Evolutionary conservation across 2,329 filamentous ascomycete genomes (phyloP).

Genomic region (Nannizzia gypsea): DNA sequence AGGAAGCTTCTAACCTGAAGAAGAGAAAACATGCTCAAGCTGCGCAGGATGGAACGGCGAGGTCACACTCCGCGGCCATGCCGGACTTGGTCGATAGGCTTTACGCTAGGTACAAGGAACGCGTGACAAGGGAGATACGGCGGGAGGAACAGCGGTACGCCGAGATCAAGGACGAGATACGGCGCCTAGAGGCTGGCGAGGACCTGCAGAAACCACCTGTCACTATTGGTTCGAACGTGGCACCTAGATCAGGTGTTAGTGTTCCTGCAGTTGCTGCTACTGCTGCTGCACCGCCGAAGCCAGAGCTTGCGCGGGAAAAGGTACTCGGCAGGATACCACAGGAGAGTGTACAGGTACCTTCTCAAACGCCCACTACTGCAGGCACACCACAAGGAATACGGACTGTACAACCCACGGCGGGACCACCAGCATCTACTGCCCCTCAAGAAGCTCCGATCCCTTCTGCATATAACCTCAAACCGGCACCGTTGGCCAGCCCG

Average conservation of each 20-base stretch:
- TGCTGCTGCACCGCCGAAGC: not conserved
- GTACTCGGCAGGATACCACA: not conserved
- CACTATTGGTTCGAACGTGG: not conserved
- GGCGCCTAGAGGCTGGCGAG: constrained; percentile 47
- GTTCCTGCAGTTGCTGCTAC: not conserved
- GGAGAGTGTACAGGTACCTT: not conserved
- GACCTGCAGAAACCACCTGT: not conserved
- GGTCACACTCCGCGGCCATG: constrained; percentile 55
- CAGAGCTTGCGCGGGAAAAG: not conserved
- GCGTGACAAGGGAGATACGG: constrained; percentile 57
- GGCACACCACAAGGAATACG: not conserved
- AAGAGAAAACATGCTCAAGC: constrained; percentile 66
- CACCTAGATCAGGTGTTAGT: not conserved
- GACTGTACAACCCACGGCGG: not conserved
- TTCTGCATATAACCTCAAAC: not conserved
- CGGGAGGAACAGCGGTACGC: constrained; percentile 61
- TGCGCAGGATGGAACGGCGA: constrained; percentile 53
- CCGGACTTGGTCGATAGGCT: constrained; percentile 60
- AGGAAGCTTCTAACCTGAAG: constrained; percentile 45
- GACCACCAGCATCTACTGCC: not conserved
- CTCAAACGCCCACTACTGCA: not conserved
- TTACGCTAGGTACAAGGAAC: constrained; percentile 61
- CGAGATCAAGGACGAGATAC: constrained; percentile 54
- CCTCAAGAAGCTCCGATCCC: not conserved
- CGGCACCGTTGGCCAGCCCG: not conserved